Conservation (phyloP, 2,329 filamentous ascomycete genomes). For the Aspergillus jensenii region DNA sequence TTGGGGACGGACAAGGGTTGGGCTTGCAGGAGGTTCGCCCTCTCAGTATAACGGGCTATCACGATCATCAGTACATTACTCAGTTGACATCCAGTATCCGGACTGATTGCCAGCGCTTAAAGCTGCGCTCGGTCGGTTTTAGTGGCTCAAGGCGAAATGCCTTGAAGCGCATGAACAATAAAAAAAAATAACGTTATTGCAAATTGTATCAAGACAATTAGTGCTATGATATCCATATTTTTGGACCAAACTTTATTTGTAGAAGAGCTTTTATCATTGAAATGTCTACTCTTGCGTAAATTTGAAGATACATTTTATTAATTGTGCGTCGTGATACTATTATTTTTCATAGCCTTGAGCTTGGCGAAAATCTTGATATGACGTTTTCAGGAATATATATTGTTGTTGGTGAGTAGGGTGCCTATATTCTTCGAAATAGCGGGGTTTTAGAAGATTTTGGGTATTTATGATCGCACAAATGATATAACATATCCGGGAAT, state of each 20-base stretch:
- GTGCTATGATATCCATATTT: neutral
- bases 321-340: neutral
- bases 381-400: neutral
- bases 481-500: neutral
- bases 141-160: neutral
- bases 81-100: constrained; percentile 1
- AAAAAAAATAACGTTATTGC: constrained; percentile 7
- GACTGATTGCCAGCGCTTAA: neutral
- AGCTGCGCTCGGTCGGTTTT: neutral
- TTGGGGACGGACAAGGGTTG: neutral
- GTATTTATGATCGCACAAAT: neutral
- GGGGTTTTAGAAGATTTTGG: neutral
- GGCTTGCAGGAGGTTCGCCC: neutral
- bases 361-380: too few relatives aligned
- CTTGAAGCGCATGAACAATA: constrained; percentile 1
- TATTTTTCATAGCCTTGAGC: too few relatives aligned
- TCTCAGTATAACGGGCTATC: neutral
- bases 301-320: neutral
- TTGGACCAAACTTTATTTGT: neutral
- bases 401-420: neutral
- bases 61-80: constrained; percentile 2
- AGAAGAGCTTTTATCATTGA: neutral
- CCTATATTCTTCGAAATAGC: neutral
- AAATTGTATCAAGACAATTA: neutral
- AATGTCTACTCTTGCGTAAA: neutral